A percentile compares a stretch with the other conserved stretches of the same genome.
Conservation (phyloP, 169 alveolate species). For the Cyclospora cayetanensis region DNA sequence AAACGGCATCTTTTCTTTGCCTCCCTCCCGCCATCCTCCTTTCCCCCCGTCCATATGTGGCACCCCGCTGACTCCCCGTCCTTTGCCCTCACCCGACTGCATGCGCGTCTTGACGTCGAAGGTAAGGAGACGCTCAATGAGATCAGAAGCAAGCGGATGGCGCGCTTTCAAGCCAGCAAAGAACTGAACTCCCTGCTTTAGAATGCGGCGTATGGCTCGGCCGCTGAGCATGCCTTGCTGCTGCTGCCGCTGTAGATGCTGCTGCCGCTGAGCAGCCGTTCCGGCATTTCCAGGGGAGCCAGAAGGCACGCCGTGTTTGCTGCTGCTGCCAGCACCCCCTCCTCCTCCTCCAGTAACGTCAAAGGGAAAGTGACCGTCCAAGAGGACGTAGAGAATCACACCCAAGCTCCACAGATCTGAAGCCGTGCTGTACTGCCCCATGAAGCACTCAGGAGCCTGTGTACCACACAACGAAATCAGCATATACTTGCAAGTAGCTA, state of each 20-base stretch:
- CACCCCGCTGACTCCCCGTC: background rate
- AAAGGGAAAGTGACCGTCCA: conserved; percentile 75
- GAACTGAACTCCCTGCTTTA: conserved; percentile 49
- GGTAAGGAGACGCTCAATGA: conserved; percentile 1
- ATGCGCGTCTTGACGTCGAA: conserved; percentile 36
- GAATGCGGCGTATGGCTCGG: conserved; percentile 8
- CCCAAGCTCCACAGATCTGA: conserved; percentile 73
- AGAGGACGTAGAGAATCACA: conserved; percentile 62
- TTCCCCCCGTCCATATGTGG: background rate
- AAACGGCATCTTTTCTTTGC: background rate
- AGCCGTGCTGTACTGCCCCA: conserved; percentile 68
- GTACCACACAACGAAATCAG: background rate
- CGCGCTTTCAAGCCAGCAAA: background rate
- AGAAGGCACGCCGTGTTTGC: background rate
- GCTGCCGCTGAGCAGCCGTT: conserved; percentile 4
- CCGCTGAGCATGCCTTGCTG: background rate
- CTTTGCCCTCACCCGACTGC: background rate
- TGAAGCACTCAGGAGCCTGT: conserved; percentile 74
- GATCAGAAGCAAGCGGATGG: conserved; percentile 59
- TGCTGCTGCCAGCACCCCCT: background rate
- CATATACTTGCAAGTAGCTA: no score
- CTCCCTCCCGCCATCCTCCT: background rate
- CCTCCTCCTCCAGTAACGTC: conserved; percentile 61
- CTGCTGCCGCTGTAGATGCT: conserved; percentile 38
- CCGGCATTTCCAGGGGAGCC: background rate